Evolutionary conservation across 2,329 filamentous ascomycete species (phyloP).

Genomic region (Eurotiales sp.): DNA sequence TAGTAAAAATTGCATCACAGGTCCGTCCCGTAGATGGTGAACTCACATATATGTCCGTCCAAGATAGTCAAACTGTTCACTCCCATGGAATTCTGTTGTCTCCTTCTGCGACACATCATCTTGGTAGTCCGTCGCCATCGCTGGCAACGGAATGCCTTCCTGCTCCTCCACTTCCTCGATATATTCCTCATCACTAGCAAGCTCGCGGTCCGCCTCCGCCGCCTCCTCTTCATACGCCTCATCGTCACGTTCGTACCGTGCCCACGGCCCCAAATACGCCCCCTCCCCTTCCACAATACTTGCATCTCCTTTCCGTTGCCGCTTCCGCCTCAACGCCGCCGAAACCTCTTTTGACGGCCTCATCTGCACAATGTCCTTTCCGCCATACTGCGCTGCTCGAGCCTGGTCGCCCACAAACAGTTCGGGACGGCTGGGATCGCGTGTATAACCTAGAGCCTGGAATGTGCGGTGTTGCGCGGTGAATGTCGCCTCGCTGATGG

Average conservation of each 20-base stretch:
- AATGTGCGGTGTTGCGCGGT: conserved; percentile 80
- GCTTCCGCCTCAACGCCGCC: conserved; percentile 63
- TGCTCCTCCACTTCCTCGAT: conserved; percentile 80
- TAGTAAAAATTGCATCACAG: not conserved
- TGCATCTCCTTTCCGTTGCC: conserved; percentile 81
- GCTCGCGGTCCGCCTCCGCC: conserved; percentile 65
- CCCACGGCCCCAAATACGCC: conserved; percentile 94
- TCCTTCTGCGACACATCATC: conserved; percentile 63
- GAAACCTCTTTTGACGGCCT: conserved; percentile 67
- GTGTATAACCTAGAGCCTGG: conserved; percentile 59
- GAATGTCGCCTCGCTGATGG: conserved; percentile 87
- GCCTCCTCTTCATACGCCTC: conserved; percentile 65
- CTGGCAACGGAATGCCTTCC: conserved; percentile 50
- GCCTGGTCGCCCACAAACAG: conserved; percentile 48
- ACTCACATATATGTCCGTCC: conserved; percentile 82
- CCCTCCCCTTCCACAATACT: conserved; percentile 80
- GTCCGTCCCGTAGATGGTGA: not conserved
- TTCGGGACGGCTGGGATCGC: conserved; percentile 42
- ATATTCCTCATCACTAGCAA: conserved; percentile 75
- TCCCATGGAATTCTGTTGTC: conserved; percentile 82
- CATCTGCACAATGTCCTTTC: conserved; percentile 52
- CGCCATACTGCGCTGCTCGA: conserved; percentile 42
- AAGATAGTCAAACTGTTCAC: conserved; percentile 83
- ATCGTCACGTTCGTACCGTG: conserved; percentile 71
- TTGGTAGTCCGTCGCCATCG: conserved; percentile 50